phyloP scores from a whole-genome alignment of 2,329 filamentous ascomycete genomes.

The Nigrospora sphaerica region DNA sequence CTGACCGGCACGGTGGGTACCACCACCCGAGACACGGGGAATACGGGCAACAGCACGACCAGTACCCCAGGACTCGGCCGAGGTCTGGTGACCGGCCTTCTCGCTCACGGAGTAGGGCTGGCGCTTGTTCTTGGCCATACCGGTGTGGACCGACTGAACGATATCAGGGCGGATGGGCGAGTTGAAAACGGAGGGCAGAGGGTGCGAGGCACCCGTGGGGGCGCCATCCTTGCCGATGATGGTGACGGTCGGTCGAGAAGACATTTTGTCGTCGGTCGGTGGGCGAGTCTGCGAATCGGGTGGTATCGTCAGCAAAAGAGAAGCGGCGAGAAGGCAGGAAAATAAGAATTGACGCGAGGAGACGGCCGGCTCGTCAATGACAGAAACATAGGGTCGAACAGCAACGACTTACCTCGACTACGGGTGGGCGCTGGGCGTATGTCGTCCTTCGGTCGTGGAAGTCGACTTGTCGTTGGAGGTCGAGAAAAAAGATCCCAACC shows the following conservation, averaged over 20 bases:
- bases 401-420: conserved; percentile 2
- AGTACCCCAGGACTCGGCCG: conserved; percentile 99
- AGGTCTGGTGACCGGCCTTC: conserved; percentile 99
- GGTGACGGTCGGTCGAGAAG: conserved; percentile 84
- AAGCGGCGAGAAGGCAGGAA: neutral
- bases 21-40: conserved; percentile 99
- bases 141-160: conserved; percentile 97
- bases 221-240: conserved; percentile 95
- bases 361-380: too few relatives aligned
- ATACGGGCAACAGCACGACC: conserved; percentile 99
- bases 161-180: conserved; percentile 98
- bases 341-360: neutral
- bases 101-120: conserved; percentile 99
- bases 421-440: conserved; percentile 1
- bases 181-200: conserved; percentile 95
- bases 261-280: conserved; percentile 55
- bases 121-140: conserved; percentile 99
- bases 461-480: conserved; percentile 1
- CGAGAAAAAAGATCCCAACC: conserved; percentile 1
- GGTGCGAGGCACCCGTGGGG: conserved; percentile 80
- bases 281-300: conserved; percentile 6
- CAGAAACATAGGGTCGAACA: neutral
- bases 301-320: neutral
- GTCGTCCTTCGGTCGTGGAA: conserved; percentile 1
- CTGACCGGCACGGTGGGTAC: conserved; percentile 99